Conservation (phyloP, 108 stramenopile species). For the Aurantiochytrium sp. region DNA sequence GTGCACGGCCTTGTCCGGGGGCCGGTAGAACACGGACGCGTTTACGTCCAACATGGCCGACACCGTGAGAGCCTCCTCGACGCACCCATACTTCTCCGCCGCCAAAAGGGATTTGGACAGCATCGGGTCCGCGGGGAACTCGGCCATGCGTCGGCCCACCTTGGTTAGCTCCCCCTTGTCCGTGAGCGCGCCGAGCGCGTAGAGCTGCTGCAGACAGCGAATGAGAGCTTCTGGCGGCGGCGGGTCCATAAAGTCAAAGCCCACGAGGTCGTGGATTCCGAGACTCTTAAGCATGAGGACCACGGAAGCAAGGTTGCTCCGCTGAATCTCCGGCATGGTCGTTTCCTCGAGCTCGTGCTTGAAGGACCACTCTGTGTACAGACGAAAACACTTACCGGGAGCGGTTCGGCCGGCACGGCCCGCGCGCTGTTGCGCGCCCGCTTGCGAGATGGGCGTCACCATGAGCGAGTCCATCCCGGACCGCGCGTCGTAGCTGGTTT, state of each 20-base stretch:
- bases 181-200: slow-evolving; percentile 98
- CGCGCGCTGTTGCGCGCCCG: slow-evolving; percentile 84
- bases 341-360: slow-evolving; percentile 95
- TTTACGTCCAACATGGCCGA: slow-evolving; percentile 92
- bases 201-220: slow-evolving; percentile 88
- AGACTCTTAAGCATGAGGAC: slow-evolving; percentile 96
- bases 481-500: slow-evolving; percentile 89
- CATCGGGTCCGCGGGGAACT: slow-evolving; percentile 98
- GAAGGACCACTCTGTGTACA: slow-evolving; percentile 94
- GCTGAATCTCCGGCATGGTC: slow-evolving; percentile 92
- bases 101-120: slow-evolving; percentile 88
- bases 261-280: slow-evolving; percentile 92
- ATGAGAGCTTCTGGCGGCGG: slow-evolving; percentile 94
- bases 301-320: slow-evolving; percentile 97
- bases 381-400: slow-evolving; percentile 98
- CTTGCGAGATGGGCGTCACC: slow-evolving; percentile 95
- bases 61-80: slow-evolving; percentile 81
- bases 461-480: slow-evolving; percentile 93
- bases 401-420: slow-evolving; percentile 93
- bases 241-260: slow-evolving; percentile 98
- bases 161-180: slow-evolving; percentile 96
- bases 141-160: slow-evolving; percentile 95
- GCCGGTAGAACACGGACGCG: slow-evolving; percentile 87
- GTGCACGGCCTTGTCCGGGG: slow-evolving; percentile 94
- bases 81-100: slow-evolving; percentile 86